Conservation (phyloP, 345 rosid species). For the Hypericum perforatum region DNA sequence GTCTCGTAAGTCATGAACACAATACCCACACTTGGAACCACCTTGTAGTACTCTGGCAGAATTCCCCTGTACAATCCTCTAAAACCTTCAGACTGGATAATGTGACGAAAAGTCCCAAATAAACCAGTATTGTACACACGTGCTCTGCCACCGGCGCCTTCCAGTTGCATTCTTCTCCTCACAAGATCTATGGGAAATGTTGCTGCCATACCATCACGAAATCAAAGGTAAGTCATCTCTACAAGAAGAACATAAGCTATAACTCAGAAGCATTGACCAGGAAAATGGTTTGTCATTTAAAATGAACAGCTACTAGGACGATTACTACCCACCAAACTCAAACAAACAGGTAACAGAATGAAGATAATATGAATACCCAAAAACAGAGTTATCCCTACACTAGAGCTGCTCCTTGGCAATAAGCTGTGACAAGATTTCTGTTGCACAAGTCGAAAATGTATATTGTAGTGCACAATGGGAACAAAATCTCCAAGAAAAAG, state of each 20-base stretch:
- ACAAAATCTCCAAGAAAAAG: conserved; percentile 5
- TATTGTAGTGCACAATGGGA: too few species aligned
- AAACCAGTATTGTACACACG: conserved; percentile 64
- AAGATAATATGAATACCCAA: too few species aligned
- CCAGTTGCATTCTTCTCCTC: conserved; percentile 84
- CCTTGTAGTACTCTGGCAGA: conserved; percentile 87
- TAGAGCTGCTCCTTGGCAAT: too few species aligned
- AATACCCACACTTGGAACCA: conserved; percentile 87
- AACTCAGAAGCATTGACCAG: background rate
- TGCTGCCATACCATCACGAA: conserved; percentile 29
- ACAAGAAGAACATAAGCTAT: background rate
- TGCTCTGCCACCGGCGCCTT: conserved; percentile 79
- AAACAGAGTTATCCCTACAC: too few species aligned
- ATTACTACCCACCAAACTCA: too few species aligned
- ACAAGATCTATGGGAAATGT: conserved; percentile 92
- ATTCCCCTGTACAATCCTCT: conserved; percentile 81
- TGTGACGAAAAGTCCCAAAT: conserved; percentile 55
- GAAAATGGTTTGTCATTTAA: too few species aligned
- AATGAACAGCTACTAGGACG: too few species aligned
- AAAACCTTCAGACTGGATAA: conserved; percentile 54
- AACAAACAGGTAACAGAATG: too few species aligned
- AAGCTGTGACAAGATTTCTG: too few species aligned
- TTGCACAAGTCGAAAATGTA: too few species aligned
- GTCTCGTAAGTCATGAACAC: conserved; percentile 95
- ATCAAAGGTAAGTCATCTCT: background rate